Evolutionary conservation across 2,329 filamentous ascomycete species (phyloP).

Genomic region (Cytospora mali): DNA sequence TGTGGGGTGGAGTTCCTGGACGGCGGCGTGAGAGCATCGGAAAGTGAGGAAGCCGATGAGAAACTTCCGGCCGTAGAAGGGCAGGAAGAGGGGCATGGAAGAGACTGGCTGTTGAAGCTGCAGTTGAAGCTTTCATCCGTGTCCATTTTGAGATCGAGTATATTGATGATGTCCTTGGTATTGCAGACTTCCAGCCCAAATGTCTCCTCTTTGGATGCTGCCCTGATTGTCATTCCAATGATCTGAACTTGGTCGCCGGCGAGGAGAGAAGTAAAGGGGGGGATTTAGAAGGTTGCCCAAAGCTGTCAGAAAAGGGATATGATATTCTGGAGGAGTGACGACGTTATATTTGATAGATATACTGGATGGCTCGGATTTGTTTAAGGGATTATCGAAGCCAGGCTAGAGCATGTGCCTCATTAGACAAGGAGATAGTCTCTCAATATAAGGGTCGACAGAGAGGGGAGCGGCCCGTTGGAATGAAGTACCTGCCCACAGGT

Average conservation of each 20-base stretch:
- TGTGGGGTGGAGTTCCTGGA: slow-evolving; percentile 25
- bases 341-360: slow-evolving; percentile 19
- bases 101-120: slow-evolving; percentile 17
- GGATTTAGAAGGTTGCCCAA: slow-evolving; percentile 7
- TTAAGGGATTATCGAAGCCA: slow-evolving; percentile 23
- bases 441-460: slow-evolving; percentile 22
- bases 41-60: slow-evolving; percentile 26
- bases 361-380: slow-evolving; percentile 4
- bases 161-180: slow-evolving; percentile 8
- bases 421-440: slow-evolving; percentile 20
- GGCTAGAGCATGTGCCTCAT: slow-evolving; percentile 3
- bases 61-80: slow-evolving; percentile 26
- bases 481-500: slow-evolving; percentile 25
- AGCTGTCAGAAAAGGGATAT: slow-evolving; percentile 22
- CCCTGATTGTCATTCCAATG: slow-evolving; percentile 21
- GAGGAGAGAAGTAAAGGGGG: slow-evolving; percentile 11
- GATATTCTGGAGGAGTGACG: slow-evolving; percentile 17
- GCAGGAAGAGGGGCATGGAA: slow-evolving; percentile 25
- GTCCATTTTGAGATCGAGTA: slow-evolving; percentile 23
- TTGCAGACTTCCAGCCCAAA: slow-evolving; percentile 13
- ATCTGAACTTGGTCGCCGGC: slow-evolving; percentile 3
- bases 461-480: slow-evolving; percentile 27
- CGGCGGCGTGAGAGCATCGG: slow-evolving; percentile 25
- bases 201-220: background rate
- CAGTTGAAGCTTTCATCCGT: slow-evolving; percentile 19